Evolutionary conservation across 2,329 filamentous ascomycete species (phyloP).

Genomic region (Cadophora gregata): DNA sequence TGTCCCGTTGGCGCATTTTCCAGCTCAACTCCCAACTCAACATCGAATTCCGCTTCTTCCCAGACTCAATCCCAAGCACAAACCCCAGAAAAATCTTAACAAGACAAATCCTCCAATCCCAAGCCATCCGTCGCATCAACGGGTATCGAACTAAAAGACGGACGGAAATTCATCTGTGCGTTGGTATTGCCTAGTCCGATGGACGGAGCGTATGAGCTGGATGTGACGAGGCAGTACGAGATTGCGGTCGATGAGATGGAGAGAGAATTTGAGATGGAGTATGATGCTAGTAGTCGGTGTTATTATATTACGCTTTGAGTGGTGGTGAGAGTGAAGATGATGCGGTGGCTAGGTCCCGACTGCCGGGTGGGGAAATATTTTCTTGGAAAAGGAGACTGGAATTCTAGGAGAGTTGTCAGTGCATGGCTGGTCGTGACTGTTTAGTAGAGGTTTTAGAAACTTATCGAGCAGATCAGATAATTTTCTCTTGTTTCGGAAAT

Average conservation of each 20-base stretch:
- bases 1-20: background rate
- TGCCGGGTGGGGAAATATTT: too few species aligned
- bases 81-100: background rate
- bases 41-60: background rate
- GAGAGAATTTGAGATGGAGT: slow-evolving; percentile 51
- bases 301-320: slow-evolving; percentile 45
- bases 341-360: too few species aligned
- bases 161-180: slow-evolving; percentile 47
- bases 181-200: slow-evolving; percentile 46
- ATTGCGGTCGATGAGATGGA: slow-evolving; percentile 47
- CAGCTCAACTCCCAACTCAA: background rate
- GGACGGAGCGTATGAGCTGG: slow-evolving; percentile 48
- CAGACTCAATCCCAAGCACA: background rate
- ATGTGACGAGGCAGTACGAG: slow-evolving; percentile 48
- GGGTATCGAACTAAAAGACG: slow-evolving; percentile 1
- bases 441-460: too few species aligned
- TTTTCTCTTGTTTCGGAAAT: background rate
- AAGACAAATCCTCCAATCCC: slow-evolving; percentile 3
- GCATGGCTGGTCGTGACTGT: too few species aligned
- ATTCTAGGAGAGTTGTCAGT: too few species aligned
- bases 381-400: too few species aligned
- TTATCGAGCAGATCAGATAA: too few species aligned
- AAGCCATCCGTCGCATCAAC: slow-evolving; percentile 16
- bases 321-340: too few species aligned
- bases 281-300: slow-evolving; percentile 51